phyloP scores from a whole-genome alignment of 2,329 filamentous ascomycete species.

The Pyrenophora seminiperda region DNA sequence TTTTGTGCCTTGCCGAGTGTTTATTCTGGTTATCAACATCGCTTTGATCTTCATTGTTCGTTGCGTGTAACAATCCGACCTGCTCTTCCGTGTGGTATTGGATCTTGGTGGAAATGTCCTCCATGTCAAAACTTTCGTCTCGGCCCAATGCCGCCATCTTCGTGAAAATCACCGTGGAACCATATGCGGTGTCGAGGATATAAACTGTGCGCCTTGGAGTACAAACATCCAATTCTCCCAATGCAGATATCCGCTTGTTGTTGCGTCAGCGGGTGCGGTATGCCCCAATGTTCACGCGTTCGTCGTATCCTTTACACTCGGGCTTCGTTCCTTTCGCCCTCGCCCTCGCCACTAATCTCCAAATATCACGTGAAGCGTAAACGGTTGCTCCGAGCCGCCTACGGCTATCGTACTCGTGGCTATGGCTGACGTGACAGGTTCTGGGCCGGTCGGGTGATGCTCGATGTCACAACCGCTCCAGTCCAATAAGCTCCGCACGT shows the following conservation, averaged over 20 bases:
- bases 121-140: conserved; percentile 14
- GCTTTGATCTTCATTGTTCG: background rate
- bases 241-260: background rate
- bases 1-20: conserved; percentile 4
- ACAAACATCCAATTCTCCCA: background rate
- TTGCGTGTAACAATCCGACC: conserved; percentile 24
- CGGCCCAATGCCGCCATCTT: background rate
- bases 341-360: background rate
- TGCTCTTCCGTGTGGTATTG: conserved; percentile 20
- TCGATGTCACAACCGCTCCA: background rate
- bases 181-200: background rate
- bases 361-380: background rate
- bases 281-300: too few species aligned
- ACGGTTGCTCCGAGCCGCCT: background rate
- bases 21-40: too few species aligned
- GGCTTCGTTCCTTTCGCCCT: too few species aligned
- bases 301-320: too few species aligned
- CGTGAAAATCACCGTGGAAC: background rate
- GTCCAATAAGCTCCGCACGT: conserved; percentile 26
- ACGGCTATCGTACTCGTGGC: background rate
- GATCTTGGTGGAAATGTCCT: conserved; percentile 8
- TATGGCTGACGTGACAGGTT: conserved; percentile 4
- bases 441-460: conserved; percentile 2
- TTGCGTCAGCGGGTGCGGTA: too few species aligned
- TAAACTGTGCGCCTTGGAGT: too few species aligned